Percentiles rank a stretch among this genome's conserved stretches.
These are phyloP conservation scores for Coelastrella sp. DNA, from an alignment of 139 green algal genomes.

Conservation along the genomic window DNA sequence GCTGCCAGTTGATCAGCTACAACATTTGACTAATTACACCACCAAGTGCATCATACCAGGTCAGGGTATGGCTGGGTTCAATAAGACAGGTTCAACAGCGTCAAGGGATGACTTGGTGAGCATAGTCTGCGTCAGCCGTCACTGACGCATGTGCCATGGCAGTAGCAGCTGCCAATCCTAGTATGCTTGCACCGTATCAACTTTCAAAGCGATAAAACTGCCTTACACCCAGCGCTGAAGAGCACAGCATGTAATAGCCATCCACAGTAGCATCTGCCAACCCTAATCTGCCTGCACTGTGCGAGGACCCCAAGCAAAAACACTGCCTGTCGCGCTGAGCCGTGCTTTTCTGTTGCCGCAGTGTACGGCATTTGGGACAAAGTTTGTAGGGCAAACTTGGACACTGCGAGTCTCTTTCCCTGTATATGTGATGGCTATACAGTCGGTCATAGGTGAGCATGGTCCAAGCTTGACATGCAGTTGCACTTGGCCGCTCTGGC, in stretches of 20 bases:
- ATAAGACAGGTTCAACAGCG: slow-evolving; percentile 8
- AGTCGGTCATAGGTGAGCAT: slow-evolving; percentile 78
- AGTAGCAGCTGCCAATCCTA: no score
- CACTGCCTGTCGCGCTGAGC: no score
- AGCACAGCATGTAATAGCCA: background rate
- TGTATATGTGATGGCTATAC: slow-evolving; percentile 93
- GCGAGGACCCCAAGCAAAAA: no score
- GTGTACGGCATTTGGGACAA: slow-evolving; percentile 70
- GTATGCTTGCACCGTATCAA: no score
- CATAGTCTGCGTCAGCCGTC: background rate
- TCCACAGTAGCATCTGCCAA: background rate
- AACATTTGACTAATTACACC: background rate
- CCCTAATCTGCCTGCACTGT: no score
- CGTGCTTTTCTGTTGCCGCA: slow-evolving; percentile 43
- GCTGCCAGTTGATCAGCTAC: slow-evolving; percentile 49
- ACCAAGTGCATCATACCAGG: slow-evolving; percentile 44
- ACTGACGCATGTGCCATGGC: no score
- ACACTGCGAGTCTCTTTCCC: slow-evolving; percentile 82
- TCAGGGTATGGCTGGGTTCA: slow-evolving; percentile 37
- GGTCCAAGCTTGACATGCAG: background rate
- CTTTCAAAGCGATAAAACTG: no score
- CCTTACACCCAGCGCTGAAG: background rate
- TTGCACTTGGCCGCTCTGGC: background rate
- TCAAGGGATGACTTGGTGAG: slow-evolving; percentile 26
- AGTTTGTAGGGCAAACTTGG: slow-evolving; percentile 67